Conservation (phyloP, 1,139 yeast species). For the Spathaspora sp. region DNA sequence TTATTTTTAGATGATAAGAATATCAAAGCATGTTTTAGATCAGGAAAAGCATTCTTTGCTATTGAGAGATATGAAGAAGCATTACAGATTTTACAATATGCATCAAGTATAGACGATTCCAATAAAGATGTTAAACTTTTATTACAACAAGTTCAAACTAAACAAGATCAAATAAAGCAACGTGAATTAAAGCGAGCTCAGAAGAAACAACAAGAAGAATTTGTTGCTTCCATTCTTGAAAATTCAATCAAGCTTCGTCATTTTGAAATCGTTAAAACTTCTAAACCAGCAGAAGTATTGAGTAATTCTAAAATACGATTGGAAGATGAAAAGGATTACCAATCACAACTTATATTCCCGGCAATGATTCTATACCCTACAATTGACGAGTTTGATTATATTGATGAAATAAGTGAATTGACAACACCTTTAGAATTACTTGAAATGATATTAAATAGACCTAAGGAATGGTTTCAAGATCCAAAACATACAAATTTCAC, state of each 20-base stretch:
- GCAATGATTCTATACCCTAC: conserved; percentile 82
- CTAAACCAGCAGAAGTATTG: conserved; percentile 50
- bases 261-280: conserved; percentile 46
- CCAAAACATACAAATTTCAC: conserved; percentile 62
- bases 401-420: conserved; percentile 72
- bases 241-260: conserved; percentile 60
- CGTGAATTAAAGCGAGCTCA: conserved; percentile 32
- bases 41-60: conserved; percentile 76
- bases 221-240: conserved; percentile 32
- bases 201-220: conserved; percentile 19
- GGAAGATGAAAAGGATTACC: conserved; percentile 71
- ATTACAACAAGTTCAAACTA: conserved; percentile 37
- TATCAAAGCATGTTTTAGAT: conserved; percentile 81
- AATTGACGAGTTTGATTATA: conserved; percentile 78
- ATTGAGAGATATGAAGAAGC: conserved; percentile 76
- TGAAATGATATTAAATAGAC: conserved; percentile 58
- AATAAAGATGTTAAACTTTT: conserved; percentile 54
- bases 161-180: conserved; percentile 38
- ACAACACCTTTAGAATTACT: conserved; percentile 61
- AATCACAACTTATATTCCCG: conserved; percentile 78
- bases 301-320: conserved; percentile 51
- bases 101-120: conserved; percentile 55
- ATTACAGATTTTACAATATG: conserved; percentile 62
- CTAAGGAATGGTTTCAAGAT: conserved; percentile 69
- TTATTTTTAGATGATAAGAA: conserved; percentile 64